Evolutionary conservation across 177 flowering plant species (phyloP).

Genomic region (Tripterygium wilfordii): DNA sequence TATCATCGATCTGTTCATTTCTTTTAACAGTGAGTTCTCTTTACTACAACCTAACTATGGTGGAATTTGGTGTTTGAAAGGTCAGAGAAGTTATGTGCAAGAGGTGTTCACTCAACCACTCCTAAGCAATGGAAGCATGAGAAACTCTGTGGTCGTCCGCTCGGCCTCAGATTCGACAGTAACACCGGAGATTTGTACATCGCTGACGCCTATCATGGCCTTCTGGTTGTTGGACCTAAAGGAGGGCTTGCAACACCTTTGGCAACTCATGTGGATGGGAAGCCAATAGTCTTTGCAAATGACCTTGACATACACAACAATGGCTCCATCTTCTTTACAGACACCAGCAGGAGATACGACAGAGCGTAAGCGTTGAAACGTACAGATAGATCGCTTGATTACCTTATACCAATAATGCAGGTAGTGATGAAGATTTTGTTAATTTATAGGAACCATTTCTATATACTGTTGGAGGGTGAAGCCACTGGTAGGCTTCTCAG

Average conservation of each 20-base stretch:
- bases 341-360: slow-evolving; percentile 87
- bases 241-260: slow-evolving; percentile 84
- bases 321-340: slow-evolving; percentile 97
- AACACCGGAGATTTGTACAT: slow-evolving; percentile 73
- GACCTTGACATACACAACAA: slow-evolving; percentile 87
- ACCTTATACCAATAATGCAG: too few relatives aligned
- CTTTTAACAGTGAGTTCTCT: not conserved
- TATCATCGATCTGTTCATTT: not conserved
- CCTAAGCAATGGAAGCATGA: slow-evolving; percentile 77
- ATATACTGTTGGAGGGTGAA: slow-evolving; percentile 92
- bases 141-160: slow-evolving; percentile 78
- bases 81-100: slow-evolving; percentile 68
- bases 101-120: slow-evolving; percentile 70
- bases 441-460: slow-evolving; percentile 80
- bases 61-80: slow-evolving; percentile 18
- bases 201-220: slow-evolving; percentile 90
- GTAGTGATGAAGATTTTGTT: too few relatives aligned
- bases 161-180: slow-evolving; percentile 74
- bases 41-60: slow-evolving; percentile 2
- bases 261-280: slow-evolving; percentile 67
- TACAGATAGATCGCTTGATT: too few relatives aligned
- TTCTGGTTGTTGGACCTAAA: slow-evolving; percentile 74
- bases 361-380: slow-evolving; percentile 81
- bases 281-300: slow-evolving; percentile 87
- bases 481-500: slow-evolving; percentile 89